A percentile compares a stretch with the other conserved stretches of the same genome.
Evolutionary conservation across 192 early-diverging fungal genomes (phyloP).

Genomic region (Backusella australiensis): DNA sequence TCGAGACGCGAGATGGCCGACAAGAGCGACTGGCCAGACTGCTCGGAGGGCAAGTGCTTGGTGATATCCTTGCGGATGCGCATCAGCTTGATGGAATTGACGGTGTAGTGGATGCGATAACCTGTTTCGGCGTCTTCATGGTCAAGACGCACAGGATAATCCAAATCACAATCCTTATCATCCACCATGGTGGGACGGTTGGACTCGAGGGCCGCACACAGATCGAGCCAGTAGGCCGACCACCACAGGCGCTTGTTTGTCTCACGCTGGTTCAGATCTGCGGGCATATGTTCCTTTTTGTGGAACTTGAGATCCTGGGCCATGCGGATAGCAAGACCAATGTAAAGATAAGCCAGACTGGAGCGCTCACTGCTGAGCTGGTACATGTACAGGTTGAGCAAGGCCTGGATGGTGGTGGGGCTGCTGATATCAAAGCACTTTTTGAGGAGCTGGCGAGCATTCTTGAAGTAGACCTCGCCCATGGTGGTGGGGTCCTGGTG

Average conservation of each 20-base stretch:
- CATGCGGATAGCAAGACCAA: conserved; percentile 43
- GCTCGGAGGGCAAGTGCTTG: conserved; percentile 41
- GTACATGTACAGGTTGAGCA: conserved; percentile 44
- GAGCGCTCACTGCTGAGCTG: conserved; percentile 38
- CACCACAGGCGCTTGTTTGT: conserved; percentile 42
- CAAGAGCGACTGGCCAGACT: conserved; percentile 40
- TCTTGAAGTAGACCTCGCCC: conserved; percentile 40
- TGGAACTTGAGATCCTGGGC: conserved; percentile 43
- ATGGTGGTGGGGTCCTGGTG: conserved; percentile 28
- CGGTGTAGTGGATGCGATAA: conserved; percentile 33
- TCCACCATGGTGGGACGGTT: conserved; percentile 45
- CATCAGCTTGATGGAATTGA: conserved; percentile 44
- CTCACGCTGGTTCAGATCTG: conserved; percentile 34
- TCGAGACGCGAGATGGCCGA: conserved; percentile 44
- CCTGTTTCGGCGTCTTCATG: conserved; percentile 39
- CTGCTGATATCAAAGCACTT: conserved; percentile 43
- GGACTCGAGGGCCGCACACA: conserved; percentile 41
- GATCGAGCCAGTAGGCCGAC: conserved; percentile 44
- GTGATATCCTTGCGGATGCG: conserved; percentile 43
- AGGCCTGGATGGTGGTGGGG: conserved; percentile 39
- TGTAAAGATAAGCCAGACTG: conserved; percentile 39
- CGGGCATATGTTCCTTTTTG: conserved; percentile 36
- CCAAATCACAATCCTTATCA: conserved; percentile 42
- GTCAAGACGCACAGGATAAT: conserved; percentile 35
- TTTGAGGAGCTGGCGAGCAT: conserved; percentile 39